These are phyloP conservation scores for Pezicula radicicola DNA, from an alignment of 2,329 filamentous ascomycete species.

Conservation along the genomic window DNA sequence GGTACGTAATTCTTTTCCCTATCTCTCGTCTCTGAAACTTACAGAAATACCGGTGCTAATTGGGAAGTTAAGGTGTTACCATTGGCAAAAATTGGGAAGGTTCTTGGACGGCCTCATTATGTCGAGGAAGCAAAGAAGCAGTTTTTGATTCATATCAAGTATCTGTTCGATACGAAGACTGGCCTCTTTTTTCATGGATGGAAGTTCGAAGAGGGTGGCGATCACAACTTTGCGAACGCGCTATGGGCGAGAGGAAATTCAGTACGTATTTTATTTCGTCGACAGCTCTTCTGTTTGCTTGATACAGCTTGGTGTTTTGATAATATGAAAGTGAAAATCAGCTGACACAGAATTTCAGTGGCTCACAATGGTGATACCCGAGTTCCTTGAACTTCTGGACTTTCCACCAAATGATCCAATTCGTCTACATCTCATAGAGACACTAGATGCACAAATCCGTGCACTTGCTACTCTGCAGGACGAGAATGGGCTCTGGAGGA, in stretches of 20 bases:
- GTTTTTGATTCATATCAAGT: slow-evolving; percentile 75
- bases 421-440: slow-evolving; percentile 55
- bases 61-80: slow-evolving; percentile 48
- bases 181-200: slow-evolving; percentile 82
- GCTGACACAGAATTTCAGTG: slow-evolving; percentile 35
- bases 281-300: too few species aligned
- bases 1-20: slow-evolving; percentile 23
- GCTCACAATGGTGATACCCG: slow-evolving; percentile 76
- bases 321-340: not conserved
- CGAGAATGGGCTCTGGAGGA: slow-evolving; percentile 67
- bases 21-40: not conserved
- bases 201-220: slow-evolving; percentile 61
- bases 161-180: slow-evolving; percentile 68
- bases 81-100: slow-evolving; percentile 72
- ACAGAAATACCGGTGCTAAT: too few species aligned
- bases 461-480: slow-evolving; percentile 61
- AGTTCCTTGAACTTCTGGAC: slow-evolving; percentile 70
- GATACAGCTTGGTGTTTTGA: too few species aligned
- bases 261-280: too few species aligned
- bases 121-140: slow-evolving; percentile 75
- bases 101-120: slow-evolving; percentile 69
- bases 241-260: slow-evolving; percentile 58
- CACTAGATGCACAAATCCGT: slow-evolving; percentile 65
- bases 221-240: slow-evolving; percentile 53
- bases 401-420: slow-evolving; percentile 56